Evolutionary conservation across 352 stramenopile species (phyloP), one percentile per base, ranked within the genome.

Genomic region (Phytophthora colocasiae): DNA sequence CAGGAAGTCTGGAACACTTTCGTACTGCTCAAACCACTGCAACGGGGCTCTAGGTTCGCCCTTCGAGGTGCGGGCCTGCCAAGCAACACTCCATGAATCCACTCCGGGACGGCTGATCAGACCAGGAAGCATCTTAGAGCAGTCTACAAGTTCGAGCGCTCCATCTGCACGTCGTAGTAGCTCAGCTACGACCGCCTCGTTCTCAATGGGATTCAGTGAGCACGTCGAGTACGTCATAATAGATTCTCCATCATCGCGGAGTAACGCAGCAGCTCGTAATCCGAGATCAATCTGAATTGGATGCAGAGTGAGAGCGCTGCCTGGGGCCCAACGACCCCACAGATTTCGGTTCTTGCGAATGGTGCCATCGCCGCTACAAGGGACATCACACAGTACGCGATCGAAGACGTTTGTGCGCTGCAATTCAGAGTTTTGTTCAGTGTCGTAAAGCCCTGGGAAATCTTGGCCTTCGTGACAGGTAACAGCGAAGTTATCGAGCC

Each of bases 141-240:
- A 83, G 41, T 99, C 89, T 41, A 98, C 77, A 26, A 99, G 58
- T 69, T 98, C 84, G 2, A 98, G 78, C 4, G 81, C 81, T 2
- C 92, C 86, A 22, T 96, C 82, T 15, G 90, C 81, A 17, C 87
- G 81, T 36, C 96, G 89, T 38, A 99, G 75, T 34, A 99, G 81
- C 57, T 98, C 92, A 3, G 87, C 83, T 3, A 99, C 92, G 6
- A 85, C 80, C 1, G 98, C 97, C 73, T 99, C 98, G 69, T 99
- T 93, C 77, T 99, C 98, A 15, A 99, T 85, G 1, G 98, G 98
- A 77, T 99, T 99, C 50, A 99, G 75, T 32, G 91, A 99, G 70
- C 98, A 99, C 29, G 95, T 98, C 12, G 90, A 98, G 63, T 98
- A 98, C 15, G 98, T 95, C 90, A 98, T 97, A 54, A 91, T 79